These are phyloP conservation scores for Dioscorea alata DNA, from an alignment of 106 monocot genomes.

Conservation along the genomic window DNA sequence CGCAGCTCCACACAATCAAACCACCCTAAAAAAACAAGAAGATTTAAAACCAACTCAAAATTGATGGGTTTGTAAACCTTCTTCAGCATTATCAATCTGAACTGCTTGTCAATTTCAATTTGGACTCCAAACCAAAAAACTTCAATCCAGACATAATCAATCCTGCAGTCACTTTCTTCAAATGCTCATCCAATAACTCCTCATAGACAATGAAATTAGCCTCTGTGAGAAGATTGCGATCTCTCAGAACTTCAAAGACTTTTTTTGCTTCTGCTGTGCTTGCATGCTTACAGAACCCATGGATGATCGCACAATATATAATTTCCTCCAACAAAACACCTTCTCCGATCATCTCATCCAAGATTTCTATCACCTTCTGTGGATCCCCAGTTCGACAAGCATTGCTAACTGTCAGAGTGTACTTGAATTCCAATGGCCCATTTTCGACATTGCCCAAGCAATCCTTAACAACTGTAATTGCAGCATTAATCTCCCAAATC, in stretches of 20 bases:
- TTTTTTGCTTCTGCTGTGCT: slow-evolving; percentile 64
- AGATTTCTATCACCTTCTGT: slow-evolving; percentile 59
- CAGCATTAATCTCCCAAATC: slow-evolving; percentile 65
- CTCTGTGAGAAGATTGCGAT: slow-evolving; percentile 48
- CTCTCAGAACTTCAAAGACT: slow-evolving; percentile 54
- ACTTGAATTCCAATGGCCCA: slow-evolving; percentile 93
- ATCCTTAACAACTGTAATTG: slow-evolving; percentile 72
- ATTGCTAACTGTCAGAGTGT: slow-evolving; percentile 62
- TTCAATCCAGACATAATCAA: slow-evolving; percentile 82
- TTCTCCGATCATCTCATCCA: slow-evolving; percentile 75
- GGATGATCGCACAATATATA: slow-evolving; percentile 68
- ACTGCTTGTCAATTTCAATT: slow-evolving; percentile 45
- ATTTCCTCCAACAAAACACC: slow-evolving; percentile 57
- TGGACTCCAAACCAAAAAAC: slow-evolving; percentile 74
- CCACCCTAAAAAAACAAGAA: slow-evolving; percentile 36
- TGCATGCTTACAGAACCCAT: slow-evolving; percentile 83
- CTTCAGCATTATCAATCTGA: slow-evolving; percentile 12
- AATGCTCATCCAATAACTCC: slow-evolving; percentile 79
- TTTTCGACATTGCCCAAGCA: slow-evolving; percentile 74
- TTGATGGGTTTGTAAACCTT: background rate
- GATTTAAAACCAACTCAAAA: background rate
- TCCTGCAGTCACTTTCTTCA: slow-evolving; percentile 66
- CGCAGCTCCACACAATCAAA: slow-evolving; percentile 26
- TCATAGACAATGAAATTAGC: slow-evolving; percentile 55
- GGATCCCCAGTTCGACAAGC: slow-evolving; percentile 49